Percentiles rank a stretch among this genome's conserved stretches.
Conservation (phyloP, 139 green algal genomes). For the Micromonas commoda region DNA sequence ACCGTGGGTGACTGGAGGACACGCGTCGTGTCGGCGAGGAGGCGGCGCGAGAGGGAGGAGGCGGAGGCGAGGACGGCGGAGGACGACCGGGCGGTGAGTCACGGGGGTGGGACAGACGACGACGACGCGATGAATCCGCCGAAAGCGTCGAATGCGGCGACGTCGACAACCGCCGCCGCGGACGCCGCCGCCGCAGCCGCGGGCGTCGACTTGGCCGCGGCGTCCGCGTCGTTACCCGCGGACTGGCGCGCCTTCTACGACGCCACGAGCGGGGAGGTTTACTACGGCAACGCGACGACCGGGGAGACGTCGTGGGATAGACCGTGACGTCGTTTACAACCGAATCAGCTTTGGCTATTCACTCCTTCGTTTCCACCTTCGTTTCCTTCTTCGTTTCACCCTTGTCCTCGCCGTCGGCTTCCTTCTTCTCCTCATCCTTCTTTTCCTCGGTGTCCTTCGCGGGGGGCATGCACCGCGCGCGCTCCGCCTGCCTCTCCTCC, state of each 20-base stretch:
- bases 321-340: not conserved
- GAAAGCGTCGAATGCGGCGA: not conserved
- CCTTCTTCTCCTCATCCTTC: conserved; percentile 1
- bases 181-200: not conserved
- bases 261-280: conserved; percentile 26
- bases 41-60: conserved; percentile 37
- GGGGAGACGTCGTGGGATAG: conserved; percentile 16
- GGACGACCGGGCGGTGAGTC: not conserved
- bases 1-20: not conserved
- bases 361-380: not conserved
- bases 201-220: not conserved
- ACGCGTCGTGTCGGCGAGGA: not conserved
- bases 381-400: not conserved
- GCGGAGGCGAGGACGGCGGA: not conserved
- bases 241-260: conserved; percentile 33
- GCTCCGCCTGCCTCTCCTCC: not conserved
- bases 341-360: too few species aligned
- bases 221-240: not conserved
- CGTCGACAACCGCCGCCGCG: not conserved
- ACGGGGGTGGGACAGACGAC: not conserved
- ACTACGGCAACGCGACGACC: conserved; percentile 34
- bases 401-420: not conserved
- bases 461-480: not conserved
- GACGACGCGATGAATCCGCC: not conserved
- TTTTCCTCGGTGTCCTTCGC: not conserved